Base-by-base conservation (phyloP, 208 protist genomes). In the Wallacemonas collosoma region DNA sequence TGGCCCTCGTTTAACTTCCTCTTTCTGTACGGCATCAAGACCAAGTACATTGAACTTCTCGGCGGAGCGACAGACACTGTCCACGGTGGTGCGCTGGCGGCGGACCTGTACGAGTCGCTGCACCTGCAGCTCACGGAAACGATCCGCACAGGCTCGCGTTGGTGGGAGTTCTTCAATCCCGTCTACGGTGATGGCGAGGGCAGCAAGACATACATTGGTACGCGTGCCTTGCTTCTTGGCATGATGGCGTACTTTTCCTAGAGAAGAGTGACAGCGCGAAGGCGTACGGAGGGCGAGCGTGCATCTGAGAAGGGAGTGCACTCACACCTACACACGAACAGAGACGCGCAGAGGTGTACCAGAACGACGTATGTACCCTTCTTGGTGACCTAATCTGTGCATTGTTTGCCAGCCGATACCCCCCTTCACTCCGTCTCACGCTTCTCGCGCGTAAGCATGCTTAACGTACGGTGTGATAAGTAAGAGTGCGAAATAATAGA, bases 121-220 rank as follows among this genome's bases (percentile, higher is more conserved):
- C 87, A 79, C n/a, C 47, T 72, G 39, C 54, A 40, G 8, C 43
- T 90, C 17, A 77, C 81, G 11, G 81, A 82, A 66, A 73, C 85
- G 35, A 81, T 90, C 50, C 81, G 79, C 48, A 48, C 57, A 2
- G 80, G 78, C 38, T 68, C 72, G 6, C 80, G 81, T 4, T 91
- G 84, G 81, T 86, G 83, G 87, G 87, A 95, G 77, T 88, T 75
- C 65, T 91, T 81, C 72, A 91, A 84, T 55, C 90, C 90, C 5
- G 75, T 95, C 15, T 73, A 87, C 48, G 90, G 90, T 11, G 73
- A 78, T 12, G 81, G 87, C 5, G 83, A 92, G 82, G 82, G 85
- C 2, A 89, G 81, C 71, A 89, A 87, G 76, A 93, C 90, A n/a
- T 86, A 91, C 67, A 81, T 91, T 68, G 87, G 86, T 9, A 85